A percentile compares a stretch with the other conserved stretches of the same genome.
phyloP scores from a whole-genome alignment of 768 basidiomycete genomes.

The Pisolithus tinctorius region DNA sequence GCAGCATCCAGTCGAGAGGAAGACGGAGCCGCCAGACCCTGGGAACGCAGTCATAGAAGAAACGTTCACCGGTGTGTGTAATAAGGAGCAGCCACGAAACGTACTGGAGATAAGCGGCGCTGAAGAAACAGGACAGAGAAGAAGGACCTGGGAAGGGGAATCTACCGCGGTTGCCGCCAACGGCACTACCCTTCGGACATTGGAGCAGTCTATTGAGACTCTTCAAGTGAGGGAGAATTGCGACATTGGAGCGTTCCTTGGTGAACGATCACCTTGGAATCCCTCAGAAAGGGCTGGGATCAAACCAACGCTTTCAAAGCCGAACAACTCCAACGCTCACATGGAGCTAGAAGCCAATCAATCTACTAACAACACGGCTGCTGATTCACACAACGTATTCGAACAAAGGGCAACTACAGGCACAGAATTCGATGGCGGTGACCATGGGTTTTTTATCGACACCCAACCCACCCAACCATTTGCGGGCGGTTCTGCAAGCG shows the following conservation, averaged over 20 bases:
- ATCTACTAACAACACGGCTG: background rate
- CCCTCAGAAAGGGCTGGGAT: too few species aligned
- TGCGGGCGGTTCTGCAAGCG: constrained; percentile 6
- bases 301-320: too few species aligned
- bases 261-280: too few species aligned
- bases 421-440: background rate
- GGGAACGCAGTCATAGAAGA: constrained; percentile 26
- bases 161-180: background rate
- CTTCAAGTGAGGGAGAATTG: constrained; percentile 1
- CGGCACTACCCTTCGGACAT: background rate
- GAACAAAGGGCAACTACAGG: background rate
- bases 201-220: constrained; percentile 8
- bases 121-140: background rate
- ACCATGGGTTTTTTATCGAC: constrained; percentile 33
- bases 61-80: constrained; percentile 33
- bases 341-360: background rate
- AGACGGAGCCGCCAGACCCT: background rate
- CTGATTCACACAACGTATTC: background rate
- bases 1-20: background rate
- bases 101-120: background rate
- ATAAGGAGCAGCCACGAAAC: constrained; percentile 3
- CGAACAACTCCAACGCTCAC: too few species aligned
- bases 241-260: background rate
- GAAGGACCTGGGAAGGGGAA: background rate
- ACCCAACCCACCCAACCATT: constrained; percentile 24